A percentile compares a stretch with the other conserved stretches of the same genome.
Conservation (phyloP, 2,329 filamentous ascomycete species). For the Penicillium sp. region DNA sequence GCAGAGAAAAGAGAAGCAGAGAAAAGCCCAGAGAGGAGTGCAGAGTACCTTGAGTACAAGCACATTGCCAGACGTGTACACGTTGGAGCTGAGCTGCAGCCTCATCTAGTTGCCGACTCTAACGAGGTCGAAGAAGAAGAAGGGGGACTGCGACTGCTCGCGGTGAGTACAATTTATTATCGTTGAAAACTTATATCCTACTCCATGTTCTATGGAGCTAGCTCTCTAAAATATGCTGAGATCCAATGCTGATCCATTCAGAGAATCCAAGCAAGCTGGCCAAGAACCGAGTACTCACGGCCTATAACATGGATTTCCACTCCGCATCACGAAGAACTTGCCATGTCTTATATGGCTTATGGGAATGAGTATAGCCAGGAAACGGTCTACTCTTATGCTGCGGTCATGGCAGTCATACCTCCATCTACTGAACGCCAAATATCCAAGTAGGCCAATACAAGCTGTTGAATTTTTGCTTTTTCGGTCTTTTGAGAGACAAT, state of each 20-base stretch:
- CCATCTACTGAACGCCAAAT: slow-evolving; percentile 4
- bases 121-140: background rate
- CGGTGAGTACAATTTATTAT: background rate
- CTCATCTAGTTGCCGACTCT: background rate
- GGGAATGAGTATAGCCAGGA: slow-evolving; percentile 23
- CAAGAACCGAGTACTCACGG: slow-evolving; percentile 3
- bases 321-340: slow-evolving; percentile 19
- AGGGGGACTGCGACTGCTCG: background rate
- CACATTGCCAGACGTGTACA: background rate
- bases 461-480: background rate
- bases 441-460: background rate
- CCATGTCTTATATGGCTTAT: slow-evolving; percentile 20
- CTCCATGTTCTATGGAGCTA: too few species aligned
- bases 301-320: slow-evolving; percentile 24
- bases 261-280: slow-evolving; percentile 9
- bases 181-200: too few species aligned
- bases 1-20: too few species aligned
- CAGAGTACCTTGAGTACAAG: background rate
- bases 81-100: background rate
- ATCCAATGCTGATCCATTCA: background rate
- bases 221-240: too few species aligned
- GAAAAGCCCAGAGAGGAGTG: too few species aligned
- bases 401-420: slow-evolving; percentile 26
- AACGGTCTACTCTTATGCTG: slow-evolving; percentile 21
- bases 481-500: too few species aligned